Evolutionary conservation across 768 basidiomycete species (phyloP), one percentile per base, ranked within the genome.

Genomic region (Tephrocybe sp.): DNA sequence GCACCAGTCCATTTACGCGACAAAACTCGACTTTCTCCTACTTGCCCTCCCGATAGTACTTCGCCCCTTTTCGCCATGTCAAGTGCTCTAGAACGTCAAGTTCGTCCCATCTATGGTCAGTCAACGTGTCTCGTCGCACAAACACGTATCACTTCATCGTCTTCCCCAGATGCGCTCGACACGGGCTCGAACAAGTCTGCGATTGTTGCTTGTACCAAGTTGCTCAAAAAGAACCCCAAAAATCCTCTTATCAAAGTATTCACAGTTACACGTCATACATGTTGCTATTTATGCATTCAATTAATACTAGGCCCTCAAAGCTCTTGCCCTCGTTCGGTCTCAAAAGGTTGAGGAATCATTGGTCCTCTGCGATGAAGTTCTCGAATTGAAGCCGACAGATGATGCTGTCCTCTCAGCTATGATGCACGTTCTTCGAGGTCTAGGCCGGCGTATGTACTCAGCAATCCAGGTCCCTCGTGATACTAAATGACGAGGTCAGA

Each of bases 291-390:
- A 38, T 37, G 31, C 21, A 47, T 21, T 42, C 4, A 24, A 29
- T 39, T 29, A 37, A 29, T 39, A 27, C 36, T 60, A 92, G 90
- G 79, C 91, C 50, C 69, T 93, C 53, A 93, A 93, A 72, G 84
- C 88, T 36, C 80, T 93, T 47, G 91, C 91, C 4, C 78, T 92
- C 3, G 83, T 90, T 43, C 86, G 91, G 47, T 82, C 82, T 9
- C 87, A 90, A 69, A 93, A 92, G 67, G 81, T 90, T 22, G 91
- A 93, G 57, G 91, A 93, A 58, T 83, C 89, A 3, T 75, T 91
- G 25, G 69, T 77, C 8, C 64, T 92, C 8, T 90, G 87, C 58
- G 90, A 93, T 57, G 88, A 92, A 63, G 81, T 93, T 24, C 75
- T 93, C 22, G 81, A 82, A 5, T 64, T 73, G 39, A 89, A 86